Conservation (phyloP, 2,329 filamentous ascomycete genomes). For the Aspergillus ochraceoroseus region DNA sequence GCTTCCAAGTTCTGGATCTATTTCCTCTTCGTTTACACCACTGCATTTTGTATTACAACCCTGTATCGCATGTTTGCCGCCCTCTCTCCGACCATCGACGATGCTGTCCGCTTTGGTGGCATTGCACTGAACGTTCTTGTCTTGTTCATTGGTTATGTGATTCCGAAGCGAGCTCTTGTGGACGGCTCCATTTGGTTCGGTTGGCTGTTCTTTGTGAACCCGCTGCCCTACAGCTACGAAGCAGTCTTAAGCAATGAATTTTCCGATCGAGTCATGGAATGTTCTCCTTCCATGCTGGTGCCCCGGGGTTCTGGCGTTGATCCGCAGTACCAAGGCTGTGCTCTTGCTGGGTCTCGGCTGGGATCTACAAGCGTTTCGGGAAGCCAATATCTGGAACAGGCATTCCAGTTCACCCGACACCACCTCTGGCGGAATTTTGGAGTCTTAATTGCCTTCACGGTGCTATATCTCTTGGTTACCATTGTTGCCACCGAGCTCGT, state of each 20-base stretch:
- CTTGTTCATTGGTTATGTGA: conserved; percentile 64
- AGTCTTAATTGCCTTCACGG: conserved; percentile 37
- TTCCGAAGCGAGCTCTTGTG: conserved; percentile 59
- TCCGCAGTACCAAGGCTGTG: conserved; percentile 58
- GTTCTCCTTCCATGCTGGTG: conserved; percentile 55
- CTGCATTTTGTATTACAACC: conserved; percentile 58
- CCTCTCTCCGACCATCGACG: conserved; percentile 59
- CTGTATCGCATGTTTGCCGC: conserved; percentile 64
- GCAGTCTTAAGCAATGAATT: conserved; percentile 65
- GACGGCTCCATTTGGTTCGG: conserved; percentile 61
- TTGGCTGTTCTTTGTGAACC: conserved; percentile 56
- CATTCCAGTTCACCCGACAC: conserved; percentile 67
- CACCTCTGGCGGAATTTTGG: conserved; percentile 65
- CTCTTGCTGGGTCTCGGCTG: conserved; percentile 53
- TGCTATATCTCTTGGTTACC: conserved; percentile 35
- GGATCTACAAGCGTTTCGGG: conserved; percentile 52
- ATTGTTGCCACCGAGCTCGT: conserved; percentile 61
- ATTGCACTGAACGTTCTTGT: conserved; percentile 57
- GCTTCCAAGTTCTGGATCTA: conserved; percentile 63
- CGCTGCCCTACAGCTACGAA: conserved; percentile 60
- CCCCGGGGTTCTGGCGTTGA: conserved; percentile 55
- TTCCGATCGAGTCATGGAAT: conserved; percentile 53
- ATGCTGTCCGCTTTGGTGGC: conserved; percentile 61
- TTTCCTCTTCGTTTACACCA: conserved; percentile 60
- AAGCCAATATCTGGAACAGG: conserved; percentile 51